Percentiles rank a stretch among this genome's conserved stretches.
phyloP scores from a whole-genome alignment of 345 rosid genomes.

The Citrus glauca region DNA sequence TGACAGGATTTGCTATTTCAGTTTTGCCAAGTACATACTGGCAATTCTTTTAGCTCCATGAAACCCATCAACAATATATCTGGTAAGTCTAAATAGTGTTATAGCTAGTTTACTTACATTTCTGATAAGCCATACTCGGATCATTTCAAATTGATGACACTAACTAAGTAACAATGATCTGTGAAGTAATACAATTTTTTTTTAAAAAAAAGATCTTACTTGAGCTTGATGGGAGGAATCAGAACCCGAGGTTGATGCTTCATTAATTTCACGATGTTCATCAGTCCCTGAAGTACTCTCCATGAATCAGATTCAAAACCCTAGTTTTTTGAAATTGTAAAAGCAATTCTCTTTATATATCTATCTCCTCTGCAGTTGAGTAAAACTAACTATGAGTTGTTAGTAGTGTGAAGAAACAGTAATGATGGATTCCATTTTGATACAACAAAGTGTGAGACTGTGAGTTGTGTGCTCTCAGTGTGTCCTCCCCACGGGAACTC shows the following conservation, averaged over 20 bases:
- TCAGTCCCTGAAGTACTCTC: neutral
- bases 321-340: neutral
- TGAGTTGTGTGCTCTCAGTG: neutral
- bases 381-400: neutral
- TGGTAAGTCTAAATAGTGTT: neutral
- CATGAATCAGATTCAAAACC: neutral
- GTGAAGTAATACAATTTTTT: neutral
- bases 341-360: neutral
- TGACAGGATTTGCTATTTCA: neutral
- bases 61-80: neutral
- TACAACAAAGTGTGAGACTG: neutral
- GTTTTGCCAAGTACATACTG: neutral
- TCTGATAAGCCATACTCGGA: neutral
- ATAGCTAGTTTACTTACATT: neutral
- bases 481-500: neutral
- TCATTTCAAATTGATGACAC: neutral
- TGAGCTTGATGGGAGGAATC: neutral
- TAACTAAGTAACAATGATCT: neutral
- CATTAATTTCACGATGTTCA: neutral
- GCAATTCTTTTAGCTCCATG: neutral
- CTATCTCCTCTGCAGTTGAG: neutral
- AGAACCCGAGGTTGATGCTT: constrained; percentile 5
- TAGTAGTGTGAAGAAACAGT: neutral
- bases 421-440: neutral
- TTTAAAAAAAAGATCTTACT: neutral